Evolutionary conservation across 148 eudicot genomes (phyloP).

Genomic region (Fallopia convolvulus): DNA sequence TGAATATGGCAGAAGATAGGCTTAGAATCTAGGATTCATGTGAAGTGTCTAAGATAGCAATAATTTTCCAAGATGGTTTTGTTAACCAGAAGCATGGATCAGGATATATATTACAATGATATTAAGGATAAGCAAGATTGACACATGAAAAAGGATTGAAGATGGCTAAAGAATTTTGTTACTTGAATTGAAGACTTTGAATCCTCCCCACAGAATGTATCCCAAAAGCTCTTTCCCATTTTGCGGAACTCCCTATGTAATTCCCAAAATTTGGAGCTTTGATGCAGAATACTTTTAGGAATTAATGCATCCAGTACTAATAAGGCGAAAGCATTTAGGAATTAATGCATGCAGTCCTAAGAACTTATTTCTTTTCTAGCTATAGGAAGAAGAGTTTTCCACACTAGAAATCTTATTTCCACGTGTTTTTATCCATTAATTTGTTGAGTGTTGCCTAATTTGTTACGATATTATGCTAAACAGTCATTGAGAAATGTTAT

Average conservation of each 20-base stretch:
- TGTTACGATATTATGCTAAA: no score
- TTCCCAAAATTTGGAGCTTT: no score
- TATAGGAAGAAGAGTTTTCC: no score
- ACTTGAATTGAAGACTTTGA: background rate
- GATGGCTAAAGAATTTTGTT: background rate
- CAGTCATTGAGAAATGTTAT: no score
- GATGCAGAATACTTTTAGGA: no score
- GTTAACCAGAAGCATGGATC: background rate
- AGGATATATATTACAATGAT: background rate
- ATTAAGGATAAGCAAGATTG: background rate
- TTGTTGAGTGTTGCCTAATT: no score
- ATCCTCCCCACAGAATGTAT: background rate
- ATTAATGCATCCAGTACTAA: no score
- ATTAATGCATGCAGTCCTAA: no score
- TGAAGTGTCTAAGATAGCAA: background rate
- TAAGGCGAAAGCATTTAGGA: no score
- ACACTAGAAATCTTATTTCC: no score
- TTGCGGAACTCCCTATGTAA: background rate
- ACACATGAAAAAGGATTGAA: background rate
- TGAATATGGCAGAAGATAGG: constrained; percentile 18
- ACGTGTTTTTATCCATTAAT: no score
- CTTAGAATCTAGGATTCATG: background rate
- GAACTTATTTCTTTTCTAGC: no score
- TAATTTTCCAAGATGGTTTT: background rate
- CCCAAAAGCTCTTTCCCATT: constrained; percentile 2